Evolutionary conservation across 2,329 filamentous ascomycete species (phyloP).

Genomic region (Xenosphaeropsis pyriputrescens): DNA sequence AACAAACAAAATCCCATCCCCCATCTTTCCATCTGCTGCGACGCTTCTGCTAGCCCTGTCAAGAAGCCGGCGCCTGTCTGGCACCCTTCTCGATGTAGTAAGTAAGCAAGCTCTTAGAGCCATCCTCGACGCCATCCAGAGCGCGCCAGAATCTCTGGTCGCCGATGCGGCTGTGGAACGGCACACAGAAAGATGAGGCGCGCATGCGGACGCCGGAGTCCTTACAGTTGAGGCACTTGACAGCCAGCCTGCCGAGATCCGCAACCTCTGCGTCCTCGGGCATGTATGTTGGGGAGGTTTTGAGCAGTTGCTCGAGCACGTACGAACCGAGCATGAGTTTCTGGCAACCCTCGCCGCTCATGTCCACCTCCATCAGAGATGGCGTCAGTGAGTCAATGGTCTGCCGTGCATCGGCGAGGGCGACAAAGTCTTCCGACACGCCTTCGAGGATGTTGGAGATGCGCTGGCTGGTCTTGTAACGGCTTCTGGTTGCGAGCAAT

Average conservation of each 20-base stretch:
- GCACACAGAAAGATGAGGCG: conserved; percentile 66
- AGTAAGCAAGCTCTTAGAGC: conserved; percentile 62
- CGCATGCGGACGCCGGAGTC: conserved; percentile 57
- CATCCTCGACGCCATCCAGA: conserved; percentile 49
- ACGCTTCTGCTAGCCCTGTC: too few relatives aligned
- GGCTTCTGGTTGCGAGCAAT: conserved; percentile 47
- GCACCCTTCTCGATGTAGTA: conserved; percentile 68
- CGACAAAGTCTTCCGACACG: conserved; percentile 56
- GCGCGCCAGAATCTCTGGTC: conserved; percentile 52
- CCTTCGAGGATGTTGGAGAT: conserved; percentile 63
- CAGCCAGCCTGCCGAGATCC: conserved; percentile 33
- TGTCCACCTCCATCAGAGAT: conserved; percentile 28
- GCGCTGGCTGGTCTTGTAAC: conserved; percentile 54
- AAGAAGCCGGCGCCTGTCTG: conserved; percentile 25
- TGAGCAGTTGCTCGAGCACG: conserved; percentile 43
- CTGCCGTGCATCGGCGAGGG: conserved; percentile 46
- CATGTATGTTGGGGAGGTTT: conserved; percentile 24
- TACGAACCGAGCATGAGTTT: conserved; percentile 48
- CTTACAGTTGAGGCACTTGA: conserved; percentile 41
- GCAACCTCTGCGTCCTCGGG: conserved; percentile 34
- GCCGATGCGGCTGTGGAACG: conserved; percentile 48
- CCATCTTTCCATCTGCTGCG: too few relatives aligned
- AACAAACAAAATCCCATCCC: too few relatives aligned
- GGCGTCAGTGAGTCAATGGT: conserved; percentile 38
- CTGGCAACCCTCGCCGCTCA: conserved; percentile 29